Conservation (phyloP, 176 grass and related monocot species). For the Zoysia pacifica region DNA sequence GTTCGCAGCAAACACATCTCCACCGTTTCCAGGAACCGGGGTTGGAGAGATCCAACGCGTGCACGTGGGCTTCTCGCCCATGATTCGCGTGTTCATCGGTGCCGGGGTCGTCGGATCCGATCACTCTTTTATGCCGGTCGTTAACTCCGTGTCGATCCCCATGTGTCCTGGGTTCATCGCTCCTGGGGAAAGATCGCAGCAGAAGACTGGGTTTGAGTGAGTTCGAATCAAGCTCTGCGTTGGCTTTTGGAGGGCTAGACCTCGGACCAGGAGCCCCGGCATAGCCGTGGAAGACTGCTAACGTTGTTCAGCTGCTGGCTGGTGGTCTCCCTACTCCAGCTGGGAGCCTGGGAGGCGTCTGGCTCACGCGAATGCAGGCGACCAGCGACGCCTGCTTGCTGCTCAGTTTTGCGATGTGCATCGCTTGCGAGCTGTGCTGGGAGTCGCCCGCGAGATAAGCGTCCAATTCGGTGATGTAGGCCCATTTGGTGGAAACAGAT, state of each 20-base stretch:
- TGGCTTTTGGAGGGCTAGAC: not conserved
- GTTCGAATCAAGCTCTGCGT: conserved; percentile 7
- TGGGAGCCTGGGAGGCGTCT: not conserved
- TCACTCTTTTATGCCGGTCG: conserved; percentile 38
- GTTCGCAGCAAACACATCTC: not conserved
- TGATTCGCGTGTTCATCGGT: conserved; percentile 34
- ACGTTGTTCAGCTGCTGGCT: not conserved
- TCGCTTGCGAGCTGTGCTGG: too few species aligned
- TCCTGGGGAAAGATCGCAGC: not conserved
- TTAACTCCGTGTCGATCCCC: not conserved
- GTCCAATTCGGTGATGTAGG: too few species aligned
- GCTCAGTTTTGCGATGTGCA: too few species aligned
- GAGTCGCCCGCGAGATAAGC: too few species aligned
- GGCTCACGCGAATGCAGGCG: not conserved
- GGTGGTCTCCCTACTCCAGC: not conserved
- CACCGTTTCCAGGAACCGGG: not conserved
- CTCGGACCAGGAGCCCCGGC: not conserved
- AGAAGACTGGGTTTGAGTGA: not conserved
- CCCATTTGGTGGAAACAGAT: too few species aligned
- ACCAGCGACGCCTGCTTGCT: too few species aligned
- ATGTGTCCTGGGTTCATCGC: not conserved
- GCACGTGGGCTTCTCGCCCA: not conserved
- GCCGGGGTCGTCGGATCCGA: conserved; percentile 30
- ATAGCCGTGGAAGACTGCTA: not conserved
- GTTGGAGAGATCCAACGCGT: conserved; percentile 33